phyloP scores from a whole-genome alignment of 1,284 basidiomycete genomes.

The Moniliella sp. region DNA sequence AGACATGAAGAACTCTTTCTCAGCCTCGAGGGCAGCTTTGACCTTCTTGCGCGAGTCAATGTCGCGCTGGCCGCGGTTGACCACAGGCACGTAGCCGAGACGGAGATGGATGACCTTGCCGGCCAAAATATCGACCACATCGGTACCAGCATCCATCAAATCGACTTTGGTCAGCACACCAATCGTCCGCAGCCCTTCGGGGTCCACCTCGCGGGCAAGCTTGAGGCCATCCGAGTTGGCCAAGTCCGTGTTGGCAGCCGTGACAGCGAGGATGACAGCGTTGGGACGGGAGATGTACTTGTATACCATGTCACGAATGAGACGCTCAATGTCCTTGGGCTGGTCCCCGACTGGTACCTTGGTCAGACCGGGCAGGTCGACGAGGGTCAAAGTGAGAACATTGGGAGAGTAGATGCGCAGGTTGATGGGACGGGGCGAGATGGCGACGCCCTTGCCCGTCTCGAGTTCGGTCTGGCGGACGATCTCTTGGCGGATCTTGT shows the following conservation, averaged over 20 bases:
- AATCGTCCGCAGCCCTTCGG: constrained; percentile 78
- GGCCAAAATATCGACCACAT: constrained; percentile 91
- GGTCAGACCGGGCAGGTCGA: constrained; percentile 86
- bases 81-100: constrained; percentile 83
- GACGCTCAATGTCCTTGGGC: constrained; percentile 87
- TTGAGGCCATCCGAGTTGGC: constrained; percentile 95
- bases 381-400: constrained; percentile 81
- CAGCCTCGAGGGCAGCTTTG: constrained; percentile 58
- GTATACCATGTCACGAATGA: constrained; percentile 84
- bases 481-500: constrained; percentile 87
- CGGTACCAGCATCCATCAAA: constrained; percentile 87
- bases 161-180: constrained; percentile 96
- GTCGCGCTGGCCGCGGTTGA: constrained; percentile 89
- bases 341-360: constrained; percentile 76
- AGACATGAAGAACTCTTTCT: constrained; percentile 77
- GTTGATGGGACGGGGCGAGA: constrained; percentile 82
- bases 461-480: constrained; percentile 87
- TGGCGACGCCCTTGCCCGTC: constrained; percentile 74
- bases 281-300: constrained; percentile 83
- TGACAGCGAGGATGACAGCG: constrained; percentile 68
- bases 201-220: constrained; percentile 83
- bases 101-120: constrained; percentile 81
- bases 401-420: constrained; percentile 86
- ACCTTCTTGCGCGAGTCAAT: constrained; percentile 72
- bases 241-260: constrained; percentile 83